Percentiles rank a stretch among this genome's conserved stretches.
These are phyloP conservation scores for Theobroma grandiflorum DNA, from an alignment of 441 rosid genomes.

Conservation along the genomic window DNA sequence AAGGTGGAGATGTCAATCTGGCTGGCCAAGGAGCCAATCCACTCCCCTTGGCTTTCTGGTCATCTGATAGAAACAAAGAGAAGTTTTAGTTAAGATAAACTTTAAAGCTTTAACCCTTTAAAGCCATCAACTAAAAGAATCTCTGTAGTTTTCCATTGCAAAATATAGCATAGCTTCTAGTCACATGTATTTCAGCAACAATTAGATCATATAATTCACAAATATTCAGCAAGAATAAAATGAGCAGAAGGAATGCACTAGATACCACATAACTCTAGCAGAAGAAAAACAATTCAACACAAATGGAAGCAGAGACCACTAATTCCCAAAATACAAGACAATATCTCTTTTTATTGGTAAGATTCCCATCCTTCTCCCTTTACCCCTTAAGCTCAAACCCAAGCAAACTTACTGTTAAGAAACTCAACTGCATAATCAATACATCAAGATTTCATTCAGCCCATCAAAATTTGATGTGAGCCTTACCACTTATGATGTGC, in stretches of 20 bases:
- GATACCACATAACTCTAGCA: neutral
- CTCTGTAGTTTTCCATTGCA: neutral
- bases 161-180: neutral
- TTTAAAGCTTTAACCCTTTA: slow-evolving; percentile 7
- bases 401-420: neutral
- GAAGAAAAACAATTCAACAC: neutral
- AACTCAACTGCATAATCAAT: neutral
- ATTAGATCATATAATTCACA: neutral
- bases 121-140: slow-evolving; percentile 17
- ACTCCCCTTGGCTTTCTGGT: slow-evolving; percentile 80
- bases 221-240: neutral
- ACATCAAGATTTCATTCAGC: neutral
- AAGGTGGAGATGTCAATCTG: slow-evolving; percentile 81
- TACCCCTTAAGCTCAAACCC: neutral
- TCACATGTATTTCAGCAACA: neutral
- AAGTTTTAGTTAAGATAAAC: slow-evolving; percentile 29
- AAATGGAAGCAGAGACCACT: slow-evolving; percentile 2
- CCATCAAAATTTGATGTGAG: neutral
- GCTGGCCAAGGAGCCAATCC: slow-evolving; percentile 99
- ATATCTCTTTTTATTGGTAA: neutral
- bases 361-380: neutral
- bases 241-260: slow-evolving; percentile 11
- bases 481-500: neutral
- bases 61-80: slow-evolving; percentile 55
- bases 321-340: neutral